Evolutionary conservation across 31 red algal genomes (phyloP).

Genomic region (Asparagopsis taxiformis): DNA sequence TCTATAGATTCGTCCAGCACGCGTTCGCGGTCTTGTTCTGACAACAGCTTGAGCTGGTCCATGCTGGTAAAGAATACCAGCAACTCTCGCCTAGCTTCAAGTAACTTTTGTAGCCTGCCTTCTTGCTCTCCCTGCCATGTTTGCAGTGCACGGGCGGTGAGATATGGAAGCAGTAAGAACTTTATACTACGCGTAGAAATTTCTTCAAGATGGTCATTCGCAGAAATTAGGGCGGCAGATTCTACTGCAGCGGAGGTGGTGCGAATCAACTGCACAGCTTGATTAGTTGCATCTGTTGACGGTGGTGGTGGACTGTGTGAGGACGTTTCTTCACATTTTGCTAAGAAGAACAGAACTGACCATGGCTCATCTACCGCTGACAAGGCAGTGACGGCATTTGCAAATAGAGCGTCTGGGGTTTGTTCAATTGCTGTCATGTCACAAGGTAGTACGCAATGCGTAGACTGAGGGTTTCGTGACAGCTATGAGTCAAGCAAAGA

Average conservation of each 20-base stretch:
- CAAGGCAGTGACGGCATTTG: constrained; percentile 13
- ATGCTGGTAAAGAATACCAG: constrained; percentile 41
- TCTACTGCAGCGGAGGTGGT: neutral
- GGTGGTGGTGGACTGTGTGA: neutral
- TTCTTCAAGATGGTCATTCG: constrained; percentile 68
- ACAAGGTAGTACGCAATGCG: too few species aligned
- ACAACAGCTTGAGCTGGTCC: constrained; percentile 37
- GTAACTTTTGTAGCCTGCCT: constrained; percentile 9
- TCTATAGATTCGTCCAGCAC: constrained; percentile 10
- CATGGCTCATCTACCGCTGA: constrained; percentile 17
- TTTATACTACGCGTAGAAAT: constrained; percentile 50
- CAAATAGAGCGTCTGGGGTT: constrained; percentile 20
- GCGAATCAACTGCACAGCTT: neutral
- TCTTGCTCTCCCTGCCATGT: constrained; percentile 25
- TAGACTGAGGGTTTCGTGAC: too few species aligned
- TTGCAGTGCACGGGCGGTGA: constrained; percentile 34
- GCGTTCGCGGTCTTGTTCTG: constrained; percentile 32
- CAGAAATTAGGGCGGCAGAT: constrained; percentile 30
- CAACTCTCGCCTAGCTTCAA: constrained; percentile 12
- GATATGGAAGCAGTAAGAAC: constrained; percentile 46
- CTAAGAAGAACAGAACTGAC: constrained; percentile 9
- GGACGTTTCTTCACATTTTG: neutral
- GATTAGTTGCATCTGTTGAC: neutral
- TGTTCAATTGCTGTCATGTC: too few species aligned
- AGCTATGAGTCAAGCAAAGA: too few species aligned